These are phyloP conservation scores for Apiotrichum porosum DNA, from an alignment of 1,284 basidiomycete species.

Conservation along the genomic window DNA sequence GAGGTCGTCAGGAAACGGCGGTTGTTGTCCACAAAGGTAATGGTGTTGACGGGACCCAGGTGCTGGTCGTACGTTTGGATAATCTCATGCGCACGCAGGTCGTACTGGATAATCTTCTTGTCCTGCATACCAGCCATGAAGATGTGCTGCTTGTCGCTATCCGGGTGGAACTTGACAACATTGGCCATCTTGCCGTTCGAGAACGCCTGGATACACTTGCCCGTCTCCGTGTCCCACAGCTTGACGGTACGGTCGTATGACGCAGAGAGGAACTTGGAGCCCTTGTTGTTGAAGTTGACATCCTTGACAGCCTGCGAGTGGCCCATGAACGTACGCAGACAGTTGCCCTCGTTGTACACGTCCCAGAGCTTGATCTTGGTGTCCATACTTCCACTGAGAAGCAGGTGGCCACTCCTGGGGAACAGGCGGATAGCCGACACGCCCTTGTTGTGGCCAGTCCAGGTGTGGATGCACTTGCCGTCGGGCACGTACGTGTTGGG, in stretches of 20 bases:
- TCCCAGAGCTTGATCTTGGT: conserved; percentile 99
- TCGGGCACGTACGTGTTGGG: conserved; percentile 94
- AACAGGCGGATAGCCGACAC: conserved; percentile 90
- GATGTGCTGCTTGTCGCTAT: conserved; percentile 90
- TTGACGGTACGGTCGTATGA: conserved; percentile 97
- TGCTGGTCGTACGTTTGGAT: conserved; percentile 99
- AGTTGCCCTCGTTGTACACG: conserved; percentile 93
- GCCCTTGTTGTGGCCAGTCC: conserved; percentile 95
- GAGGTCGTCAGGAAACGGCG: conserved; percentile 95
- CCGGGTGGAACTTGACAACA: conserved; percentile 90
- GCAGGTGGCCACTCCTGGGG: conserved; percentile 84
- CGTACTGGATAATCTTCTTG: conserved; percentile 98
- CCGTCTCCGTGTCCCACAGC: conserved; percentile 98
- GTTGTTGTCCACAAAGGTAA: conserved; percentile 95
- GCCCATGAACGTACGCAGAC: conserved; percentile 93
- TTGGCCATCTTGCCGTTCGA: conserved; percentile 95
- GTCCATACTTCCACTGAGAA: conserved; percentile 95
- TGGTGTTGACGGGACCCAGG: conserved; percentile 94
- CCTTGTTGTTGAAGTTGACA: conserved; percentile 89
- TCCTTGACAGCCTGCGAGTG: conserved; percentile 97
- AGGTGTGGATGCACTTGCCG: conserved; percentile 83
- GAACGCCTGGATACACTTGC: conserved; percentile 86
- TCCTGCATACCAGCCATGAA: conserved; percentile 99
- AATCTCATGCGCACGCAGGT: conserved; percentile 86
- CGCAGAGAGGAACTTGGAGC: conserved; percentile 82